Percentiles rank a stretch among this genome's conserved stretches.
Evolutionary conservation across 768 basidiomycete species (phyloP).

Genomic region (Lentinula lateritia): DNA sequence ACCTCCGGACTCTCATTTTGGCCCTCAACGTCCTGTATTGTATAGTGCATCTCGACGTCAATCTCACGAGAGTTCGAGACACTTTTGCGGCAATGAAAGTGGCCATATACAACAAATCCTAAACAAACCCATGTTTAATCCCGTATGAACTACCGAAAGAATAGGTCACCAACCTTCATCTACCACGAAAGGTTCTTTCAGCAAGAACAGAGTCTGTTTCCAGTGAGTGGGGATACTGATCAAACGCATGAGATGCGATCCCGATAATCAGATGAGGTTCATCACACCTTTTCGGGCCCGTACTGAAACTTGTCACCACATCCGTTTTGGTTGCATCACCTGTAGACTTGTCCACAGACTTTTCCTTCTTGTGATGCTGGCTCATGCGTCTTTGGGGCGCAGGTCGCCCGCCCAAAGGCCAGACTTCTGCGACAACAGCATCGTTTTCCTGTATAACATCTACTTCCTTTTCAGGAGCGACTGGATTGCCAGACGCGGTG

Average conservation of each 20-base stretch:
- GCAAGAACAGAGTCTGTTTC: conserved; percentile 91
- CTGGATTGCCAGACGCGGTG: conserved; percentile 46
- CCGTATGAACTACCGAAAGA: neutral
- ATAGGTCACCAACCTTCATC: conserved; percentile 54
- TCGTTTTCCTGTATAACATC: conserved; percentile 53
- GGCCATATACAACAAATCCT: conserved; percentile 75
- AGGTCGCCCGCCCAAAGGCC: conserved; percentile 69
- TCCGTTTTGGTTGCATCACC: conserved; percentile 12
- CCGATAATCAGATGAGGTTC: neutral
- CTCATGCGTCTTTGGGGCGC: conserved; percentile 58
- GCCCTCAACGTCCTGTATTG: conserved; percentile 13
- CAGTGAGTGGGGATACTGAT: conserved; percentile 80
- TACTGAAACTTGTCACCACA: conserved; percentile 73
- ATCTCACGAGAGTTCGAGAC: conserved; percentile 78
- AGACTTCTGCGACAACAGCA: conserved; percentile 68
- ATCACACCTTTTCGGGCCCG: conserved; percentile 60
- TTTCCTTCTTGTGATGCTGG: conserved; percentile 12
- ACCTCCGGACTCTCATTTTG: conserved; percentile 28
- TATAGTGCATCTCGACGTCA: conserved; percentile 83
- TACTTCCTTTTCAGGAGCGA: conserved; percentile 47
- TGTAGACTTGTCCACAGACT: conserved; percentile 4
- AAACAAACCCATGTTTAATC: conserved; percentile 1
- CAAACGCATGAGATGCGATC: neutral
- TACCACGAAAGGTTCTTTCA: conserved; percentile 73
- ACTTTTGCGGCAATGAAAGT: conserved; percentile 82